Percentiles rank a stretch among this genome's conserved stretches.
Conservation (phyloP, 257 asterid species). For the Hygrophila difformis region DNA sequence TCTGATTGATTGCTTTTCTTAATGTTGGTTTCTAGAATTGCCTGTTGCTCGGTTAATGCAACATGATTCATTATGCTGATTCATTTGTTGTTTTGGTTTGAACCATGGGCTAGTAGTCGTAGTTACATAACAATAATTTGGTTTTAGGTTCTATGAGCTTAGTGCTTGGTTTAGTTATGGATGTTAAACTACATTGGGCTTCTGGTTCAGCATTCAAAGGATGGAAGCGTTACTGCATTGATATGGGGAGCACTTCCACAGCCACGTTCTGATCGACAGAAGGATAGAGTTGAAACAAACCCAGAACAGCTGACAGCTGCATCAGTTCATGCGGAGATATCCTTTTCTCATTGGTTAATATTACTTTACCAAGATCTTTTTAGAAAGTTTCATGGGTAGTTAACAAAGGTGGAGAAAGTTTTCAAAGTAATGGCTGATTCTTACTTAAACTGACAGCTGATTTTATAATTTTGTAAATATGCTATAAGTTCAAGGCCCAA, state of each 20-base stretch:
- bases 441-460: neutral
- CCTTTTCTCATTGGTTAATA: conserved; percentile 37
- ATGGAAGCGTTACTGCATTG: conserved; percentile 67
- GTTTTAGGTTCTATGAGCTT: neutral
- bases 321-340: conserved; percentile 91
- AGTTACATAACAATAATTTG: neutral
- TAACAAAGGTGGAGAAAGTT: neutral
- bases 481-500: neutral
- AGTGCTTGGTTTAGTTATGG: neutral
- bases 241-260: conserved; percentile 99
- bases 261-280: conserved; percentile 90
- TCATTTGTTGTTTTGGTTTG: neutral
- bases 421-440: neutral
- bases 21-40: too few species aligned
- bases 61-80: neutral
- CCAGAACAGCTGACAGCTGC: conserved; percentile 99
- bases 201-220: conserved; percentile 52
- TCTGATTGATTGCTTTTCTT: too few species aligned
- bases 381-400: neutral
- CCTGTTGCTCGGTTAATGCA: too few species aligned
- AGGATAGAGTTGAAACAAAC: conserved; percentile 97
- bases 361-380: too few species aligned
- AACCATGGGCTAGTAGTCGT: neutral
- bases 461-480: neutral
- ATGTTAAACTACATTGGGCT: conserved; percentile 13